Conservation (phyloP, 2,329 filamentous ascomycete genomes). For the Aspergillus persii region DNA sequence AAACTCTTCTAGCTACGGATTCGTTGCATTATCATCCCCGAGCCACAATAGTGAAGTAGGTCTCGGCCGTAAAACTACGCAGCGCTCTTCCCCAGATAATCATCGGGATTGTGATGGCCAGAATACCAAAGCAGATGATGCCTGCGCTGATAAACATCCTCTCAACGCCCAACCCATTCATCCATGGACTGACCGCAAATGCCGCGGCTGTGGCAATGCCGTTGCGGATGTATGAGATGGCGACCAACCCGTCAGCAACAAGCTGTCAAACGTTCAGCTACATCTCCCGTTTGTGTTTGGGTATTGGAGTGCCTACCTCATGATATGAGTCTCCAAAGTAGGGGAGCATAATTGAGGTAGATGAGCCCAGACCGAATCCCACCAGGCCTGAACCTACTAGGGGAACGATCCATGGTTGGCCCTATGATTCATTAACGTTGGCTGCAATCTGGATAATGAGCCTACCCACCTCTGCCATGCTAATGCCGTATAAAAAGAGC, state of each 20-base stretch:
- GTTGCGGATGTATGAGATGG: constrained; percentile 4
- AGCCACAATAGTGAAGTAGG: constrained; percentile 1
- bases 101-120: constrained; percentile 2
- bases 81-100: constrained; percentile 6
- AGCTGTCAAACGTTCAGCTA: neutral
- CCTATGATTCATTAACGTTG: neutral
- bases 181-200: constrained; percentile 7
- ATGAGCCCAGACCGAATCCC: constrained; percentile 7
- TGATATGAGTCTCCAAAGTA: constrained; percentile 9
- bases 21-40: no score
- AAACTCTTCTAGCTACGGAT: no score
- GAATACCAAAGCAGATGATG: constrained; percentile 1
- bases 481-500: constrained; percentile 12
- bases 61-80: neutral
- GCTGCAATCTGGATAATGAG: no score
- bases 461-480: constrained; percentile 1
- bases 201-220: neutral
- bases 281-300: no score
- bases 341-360: constrained; percentile 1
- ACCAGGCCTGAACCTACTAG: constrained; percentile 5
- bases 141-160: constrained; percentile 6
- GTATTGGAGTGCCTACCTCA: constrained; percentile 1
- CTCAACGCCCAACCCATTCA: constrained; percentile 3
- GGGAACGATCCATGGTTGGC: constrained; percentile 6
- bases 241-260: constrained; percentile 2